Evolutionary conservation across 75 land plant species (phyloP), one percentile per base, ranked within the genome.

Genomic region (Cryptomeria japonica): DNA sequence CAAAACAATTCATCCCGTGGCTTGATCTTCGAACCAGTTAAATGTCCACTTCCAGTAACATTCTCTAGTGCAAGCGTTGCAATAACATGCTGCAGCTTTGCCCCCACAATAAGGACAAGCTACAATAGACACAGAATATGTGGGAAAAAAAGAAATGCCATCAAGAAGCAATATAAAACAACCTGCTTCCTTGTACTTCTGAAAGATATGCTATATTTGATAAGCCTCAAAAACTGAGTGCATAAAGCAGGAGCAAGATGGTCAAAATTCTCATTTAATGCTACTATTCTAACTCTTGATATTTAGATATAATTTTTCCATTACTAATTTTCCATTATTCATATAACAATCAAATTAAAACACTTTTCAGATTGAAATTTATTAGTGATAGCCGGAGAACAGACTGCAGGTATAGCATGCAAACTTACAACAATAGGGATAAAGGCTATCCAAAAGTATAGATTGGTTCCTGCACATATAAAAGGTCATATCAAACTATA

Each of bases 1-100:
- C 99, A 97, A 88, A 97, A 97, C 25, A 97, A 94, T 70, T 94
- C 95, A 85, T 97, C 93, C 19, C 98, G 89, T 28, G 98, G 98
- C 80, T 83, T 92, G 85, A 96, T 75, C 82, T 87, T 90, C 83
- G 89, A 42, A 32, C 91, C 94, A n/a, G 87, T 32, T 28, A 87
- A 91, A 78, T 79, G 83, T 83, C 91, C 93, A 82, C 84, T 83
- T 58, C 91, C 83, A 15, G 93, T 93, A 15, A 93, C 94, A 89
- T 87, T 95, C 87, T 97, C 99, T 87, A 95, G 78, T 44, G 98
- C 94, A 87, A 97, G 85, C 31, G 96, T 95, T 78, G 99, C 95
- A 84, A 97, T 96, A 47, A 97, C 89, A 89, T 97, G 92, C 86
- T 97, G 99, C 47, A 97, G 89, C 88, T 97, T 96, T 84, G 98